Evolutionary conservation across 2,329 filamentous ascomycete species (phyloP), one percentile per base, ranked within the genome.

Genomic region (Cercospora sojina): DNA sequence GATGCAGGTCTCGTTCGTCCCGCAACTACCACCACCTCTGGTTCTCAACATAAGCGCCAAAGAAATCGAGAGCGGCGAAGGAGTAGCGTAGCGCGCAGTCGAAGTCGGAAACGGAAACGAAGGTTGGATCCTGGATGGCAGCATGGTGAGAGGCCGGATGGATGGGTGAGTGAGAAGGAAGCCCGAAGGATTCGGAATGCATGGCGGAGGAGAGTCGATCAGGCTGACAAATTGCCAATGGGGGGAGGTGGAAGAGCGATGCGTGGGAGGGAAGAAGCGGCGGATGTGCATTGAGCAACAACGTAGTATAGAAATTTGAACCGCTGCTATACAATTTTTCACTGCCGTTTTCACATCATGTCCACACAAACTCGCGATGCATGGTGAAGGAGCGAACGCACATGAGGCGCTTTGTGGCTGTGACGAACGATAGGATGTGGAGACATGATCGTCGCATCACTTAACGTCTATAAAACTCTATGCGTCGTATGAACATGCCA

Each of bases 131-230:
- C 67, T 16, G 75, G 75, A 10, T 77, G 75, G 75, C 75, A 76
- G 65, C 73, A 77, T 59, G 75, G 75, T 3, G 75, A 77, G 62
- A 64, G 75, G 27, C 75, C 75, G n/a, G 72, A 74, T 64, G 74
- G 74, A 0, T 77, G 74, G 74, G 62, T 72, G 10, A 69, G 62
- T 29, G 72, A 76, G 60, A 75, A 76, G 63, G 74, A 75, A 58
- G 72, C 71, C 2, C 53, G 75, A n/a, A 66, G 74, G 13, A 66
- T 72, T 32, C 59, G 72, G 1, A 71, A 72, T 32, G 67, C 69
- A 25, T 70, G 67, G 69, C 47, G 66, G n/a, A 64, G 62, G 41
- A 31, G 69, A 32, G 64, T 67, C 6, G 65, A 66, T 32, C 62
- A 67, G 43, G 62, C 32, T 3, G 55, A 67, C 20, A 57, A 57